These are phyloP conservation scores for Cryptococcus deneoformans DNA, from an alignment of 1,284 basidiomycete species.

Conservation along the genomic window DNA sequence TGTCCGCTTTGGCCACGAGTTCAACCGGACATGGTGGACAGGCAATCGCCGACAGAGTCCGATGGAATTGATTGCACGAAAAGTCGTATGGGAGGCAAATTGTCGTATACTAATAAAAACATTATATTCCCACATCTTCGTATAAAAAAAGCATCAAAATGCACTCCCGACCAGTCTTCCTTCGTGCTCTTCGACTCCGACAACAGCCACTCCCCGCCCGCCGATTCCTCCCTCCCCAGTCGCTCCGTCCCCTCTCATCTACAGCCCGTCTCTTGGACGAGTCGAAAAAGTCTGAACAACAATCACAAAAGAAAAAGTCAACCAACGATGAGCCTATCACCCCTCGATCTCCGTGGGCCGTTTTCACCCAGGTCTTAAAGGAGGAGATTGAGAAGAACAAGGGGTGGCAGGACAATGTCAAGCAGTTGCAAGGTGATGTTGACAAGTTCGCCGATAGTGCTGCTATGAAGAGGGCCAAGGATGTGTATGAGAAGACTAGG, in stretches of 20 bases:
- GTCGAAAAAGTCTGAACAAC: constrained; percentile 8
- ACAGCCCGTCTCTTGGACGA: constrained; percentile 18
- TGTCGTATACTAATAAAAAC: not conserved
- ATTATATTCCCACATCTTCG: not conserved
- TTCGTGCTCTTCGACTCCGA: constrained; percentile 15
- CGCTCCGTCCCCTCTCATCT: constrained; percentile 18
- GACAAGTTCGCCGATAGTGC: constrained; percentile 96
- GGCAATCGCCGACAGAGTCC: too few relatives aligned
- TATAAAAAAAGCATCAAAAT: constrained; percentile 6
- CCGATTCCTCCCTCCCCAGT: constrained; percentile 4
- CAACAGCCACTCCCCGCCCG: constrained; percentile 7
- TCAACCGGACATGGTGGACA: too few relatives aligned
- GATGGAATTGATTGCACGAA: too few relatives aligned
- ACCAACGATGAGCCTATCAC: constrained; percentile 36
- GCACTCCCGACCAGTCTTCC: constrained; percentile 24
- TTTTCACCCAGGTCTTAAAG: constrained; percentile 89
- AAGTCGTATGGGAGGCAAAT: too few relatives aligned
- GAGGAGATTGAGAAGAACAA: constrained; percentile 93
- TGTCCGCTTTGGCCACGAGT: too few relatives aligned
- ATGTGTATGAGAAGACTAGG: constrained; percentile 89
- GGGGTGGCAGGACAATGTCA: constrained; percentile 93
- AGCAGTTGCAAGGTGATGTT: constrained; percentile 95
- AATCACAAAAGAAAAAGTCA: constrained; percentile 6
- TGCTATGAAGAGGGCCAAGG: constrained; percentile 87
- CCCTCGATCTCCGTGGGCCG: constrained; percentile 90